phyloP scores from a whole-genome alignment of 2,329 filamentous ascomycete genomes.

The Fusarium xylarioides region DNA sequence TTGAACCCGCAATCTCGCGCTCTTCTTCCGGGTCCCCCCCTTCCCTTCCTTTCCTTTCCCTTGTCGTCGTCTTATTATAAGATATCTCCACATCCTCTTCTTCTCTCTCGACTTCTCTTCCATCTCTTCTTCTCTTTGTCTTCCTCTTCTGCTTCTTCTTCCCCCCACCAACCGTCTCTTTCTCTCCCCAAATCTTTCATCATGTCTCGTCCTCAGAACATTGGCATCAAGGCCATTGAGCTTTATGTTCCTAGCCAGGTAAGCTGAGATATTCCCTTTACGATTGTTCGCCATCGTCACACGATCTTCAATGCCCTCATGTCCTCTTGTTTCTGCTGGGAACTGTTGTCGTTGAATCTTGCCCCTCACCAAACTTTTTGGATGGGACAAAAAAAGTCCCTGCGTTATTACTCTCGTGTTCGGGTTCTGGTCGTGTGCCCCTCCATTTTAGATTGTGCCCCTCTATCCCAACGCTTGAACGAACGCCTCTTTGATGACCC shows the following conservation, averaged over 20 bases:
- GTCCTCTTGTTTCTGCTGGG: slow-evolving; percentile 6
- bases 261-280: slow-evolving; percentile 46
- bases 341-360: slow-evolving; percentile 25
- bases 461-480: slow-evolving; percentile 32
- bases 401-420: slow-evolving; percentile 30
- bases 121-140: slow-evolving; percentile 26
- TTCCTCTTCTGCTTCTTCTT: slow-evolving; percentile 12
- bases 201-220: slow-evolving; percentile 86
- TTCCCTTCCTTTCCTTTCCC: slow-evolving; percentile 1
- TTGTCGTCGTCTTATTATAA: slow-evolving; percentile 25
- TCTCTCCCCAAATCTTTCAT: slow-evolving; percentile 39
- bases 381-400: slow-evolving; percentile 30
- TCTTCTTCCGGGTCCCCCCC: slow-evolving; percentile 32
- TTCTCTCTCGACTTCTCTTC: slow-evolving; percentile 27
- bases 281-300: slow-evolving; percentile 5
- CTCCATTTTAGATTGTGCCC: slow-evolving; percentile 37
- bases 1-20: slow-evolving; percentile 39
- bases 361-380: slow-evolving; percentile 37
- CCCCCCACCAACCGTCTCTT: slow-evolving; percentile 12
- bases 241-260: slow-evolving; percentile 90
- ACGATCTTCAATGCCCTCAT: slow-evolving; percentile 11
- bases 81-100: slow-evolving; percentile 28
- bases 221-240: slow-evolving; percentile 93
- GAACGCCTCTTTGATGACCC: slow-evolving; percentile 24
- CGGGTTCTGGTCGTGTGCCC: slow-evolving; percentile 40